Evolutionary conservation across 352 stramenopile species (phyloP), one percentile per base, ranked within the genome.

Genomic region (Pythium guiyangense): DNA sequence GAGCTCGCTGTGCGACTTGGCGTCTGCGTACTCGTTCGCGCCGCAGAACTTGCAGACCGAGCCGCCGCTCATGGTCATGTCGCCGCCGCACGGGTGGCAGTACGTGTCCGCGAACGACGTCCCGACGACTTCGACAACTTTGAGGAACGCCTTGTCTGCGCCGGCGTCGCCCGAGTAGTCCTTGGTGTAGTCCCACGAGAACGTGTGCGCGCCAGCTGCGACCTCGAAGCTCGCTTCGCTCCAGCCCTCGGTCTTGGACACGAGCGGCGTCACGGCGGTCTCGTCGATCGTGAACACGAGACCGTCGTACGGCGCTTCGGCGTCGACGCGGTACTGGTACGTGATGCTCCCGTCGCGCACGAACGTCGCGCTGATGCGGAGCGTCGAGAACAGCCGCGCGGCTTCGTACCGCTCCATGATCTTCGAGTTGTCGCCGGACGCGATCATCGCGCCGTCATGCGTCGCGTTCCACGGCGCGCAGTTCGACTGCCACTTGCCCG

Each of bases 151-250:
- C 52, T 78, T 79, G 62, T 94, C 84, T 4, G 79, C 68, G 20
- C 84, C 84, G 6, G 63, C 70, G 61, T 94, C 84, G 17, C 79
- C 80, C 5, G 67, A 66, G 54, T 87, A 90, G 56, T 91, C 78
- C 63, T 92, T 94, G 17, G 84, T 78, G 58, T 89, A 94, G 51
- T 91, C 77, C 84, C 84, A 94, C 46, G 73, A 71, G 53, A 94
- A 74, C 18, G 79, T 79, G 54, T 94, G 84, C 10, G 79, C 70
- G 12, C 84, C 84, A n/a, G 76, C 60, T 0, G 67, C 53, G 2
- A 94, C 79, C 11, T 74, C 54, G 26, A 82, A 80, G 3, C 76
- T 71, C 8, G 62, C 73, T 52, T 94, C 84, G 42, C 79, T 66
- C 81, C 82, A 94, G 0, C 77, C 84, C 45, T 90, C 70, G 6